Conservation (phyloP, 2,329 filamentous ascomycete genomes). For the Trichophyton benhamiae region DNA sequence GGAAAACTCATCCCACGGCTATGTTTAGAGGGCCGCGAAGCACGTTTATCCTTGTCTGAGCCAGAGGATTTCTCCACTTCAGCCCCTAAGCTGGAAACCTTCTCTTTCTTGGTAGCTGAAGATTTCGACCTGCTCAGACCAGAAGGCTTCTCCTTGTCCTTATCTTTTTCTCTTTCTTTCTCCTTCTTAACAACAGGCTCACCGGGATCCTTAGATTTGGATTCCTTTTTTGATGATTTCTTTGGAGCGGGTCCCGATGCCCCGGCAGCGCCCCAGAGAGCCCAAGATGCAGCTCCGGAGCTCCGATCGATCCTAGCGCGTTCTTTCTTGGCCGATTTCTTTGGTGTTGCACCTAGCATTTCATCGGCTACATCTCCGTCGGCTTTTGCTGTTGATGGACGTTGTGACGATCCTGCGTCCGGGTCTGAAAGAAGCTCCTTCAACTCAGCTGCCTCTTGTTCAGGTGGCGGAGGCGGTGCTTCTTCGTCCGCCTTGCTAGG, state of each 20-base stretch:
- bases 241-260: conserved; percentile 21
- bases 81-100: conserved; percentile 42
- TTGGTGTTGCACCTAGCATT: conserved; percentile 38
- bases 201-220: conserved; percentile 26
- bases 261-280: conserved; percentile 52
- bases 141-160: conserved; percentile 24
- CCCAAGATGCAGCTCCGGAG: conserved; percentile 56
- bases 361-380: conserved; percentile 32
- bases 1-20: conserved; percentile 47
- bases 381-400: conserved; percentile 16
- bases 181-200: conserved; percentile 14
- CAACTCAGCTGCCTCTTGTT: neutral
- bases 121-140: conserved; percentile 46
- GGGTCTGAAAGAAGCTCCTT: conserved; percentile 30
- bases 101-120: conserved; percentile 43
- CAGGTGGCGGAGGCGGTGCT: conserved; percentile 16
- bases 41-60: conserved; percentile 56
- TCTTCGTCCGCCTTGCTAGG: conserved; percentile 19
- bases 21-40: conserved; percentile 43
- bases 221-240: conserved; percentile 41
- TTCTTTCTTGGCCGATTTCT: conserved; percentile 55
- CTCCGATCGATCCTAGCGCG: conserved; percentile 64
- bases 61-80: conserved; percentile 54
- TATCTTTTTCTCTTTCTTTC: conserved; percentile 27
- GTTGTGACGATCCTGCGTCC: neutral